phyloP scores from a whole-genome alignment of 345 rosid species.

The Gossypium herbaceum region DNA sequence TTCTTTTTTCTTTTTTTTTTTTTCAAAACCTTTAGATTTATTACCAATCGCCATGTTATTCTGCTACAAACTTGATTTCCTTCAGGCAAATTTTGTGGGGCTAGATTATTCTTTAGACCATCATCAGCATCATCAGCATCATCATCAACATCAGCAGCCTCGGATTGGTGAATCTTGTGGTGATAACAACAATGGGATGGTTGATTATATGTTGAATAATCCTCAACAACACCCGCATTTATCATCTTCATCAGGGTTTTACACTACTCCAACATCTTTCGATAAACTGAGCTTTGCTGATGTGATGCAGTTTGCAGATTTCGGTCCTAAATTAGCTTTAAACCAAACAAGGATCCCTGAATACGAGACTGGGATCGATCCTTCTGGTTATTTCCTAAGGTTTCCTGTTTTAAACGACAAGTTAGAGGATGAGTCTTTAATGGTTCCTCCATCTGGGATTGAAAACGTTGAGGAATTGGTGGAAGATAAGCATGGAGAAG shows the following conservation, averaged over 20 bases:
- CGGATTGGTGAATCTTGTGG: slow-evolving; percentile 30
- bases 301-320: slow-evolving; percentile 89
- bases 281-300: slow-evolving; percentile 78
- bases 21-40: slow-evolving; percentile 6
- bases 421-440: slow-evolving; percentile 30
- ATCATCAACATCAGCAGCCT: slow-evolving; percentile 28
- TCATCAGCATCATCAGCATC: slow-evolving; percentile 30
- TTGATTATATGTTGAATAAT: slow-evolving; percentile 56
- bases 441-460: slow-evolving; percentile 28
- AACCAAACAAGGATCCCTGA: slow-evolving; percentile 57
- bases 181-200: slow-evolving; percentile 34
- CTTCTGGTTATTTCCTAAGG: slow-evolving; percentile 81
- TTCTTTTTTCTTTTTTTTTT: not conserved
- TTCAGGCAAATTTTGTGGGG: slow-evolving; percentile 44
- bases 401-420: slow-evolving; percentile 75
- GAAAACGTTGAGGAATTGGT: slow-evolving; percentile 20
- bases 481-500: slow-evolving; percentile 28
- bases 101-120: slow-evolving; percentile 44
- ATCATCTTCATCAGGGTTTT: slow-evolving; percentile 39
- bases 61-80: slow-evolving; percentile 26
- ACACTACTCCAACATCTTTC: slow-evolving; percentile 40
- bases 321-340: slow-evolving; percentile 65
- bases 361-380: slow-evolving; percentile 63
- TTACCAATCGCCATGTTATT: slow-evolving; percentile 22
- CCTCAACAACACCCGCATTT: slow-evolving; percentile 38